Evolutionary conservation across 1,284 basidiomycete genomes (phyloP).

Genomic region (Cutaneotrichosporon sp.): DNA sequence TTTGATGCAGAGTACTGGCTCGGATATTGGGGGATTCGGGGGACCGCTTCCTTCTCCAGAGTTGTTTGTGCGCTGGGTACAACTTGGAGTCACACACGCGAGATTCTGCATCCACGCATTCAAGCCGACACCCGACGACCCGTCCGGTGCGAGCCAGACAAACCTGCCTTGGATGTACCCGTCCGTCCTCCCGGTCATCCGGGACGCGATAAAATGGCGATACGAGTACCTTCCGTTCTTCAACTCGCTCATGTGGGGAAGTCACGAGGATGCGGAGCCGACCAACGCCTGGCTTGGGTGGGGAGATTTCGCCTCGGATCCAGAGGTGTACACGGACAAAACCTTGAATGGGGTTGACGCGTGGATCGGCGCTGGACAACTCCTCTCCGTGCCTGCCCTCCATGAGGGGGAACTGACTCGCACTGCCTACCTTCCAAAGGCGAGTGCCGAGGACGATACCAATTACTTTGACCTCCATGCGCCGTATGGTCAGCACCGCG

Average conservation of each 20-base stretch:
- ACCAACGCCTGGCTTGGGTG: conserved; percentile 54
- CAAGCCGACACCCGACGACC: conserved; percentile 53
- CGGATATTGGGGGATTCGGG: conserved; percentile 55
- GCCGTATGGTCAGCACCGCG: conserved; percentile 31
- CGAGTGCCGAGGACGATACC: conserved; percentile 29
- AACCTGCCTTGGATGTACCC: conserved; percentile 57
- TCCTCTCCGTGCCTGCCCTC: conserved; percentile 51
- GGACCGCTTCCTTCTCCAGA: conserved; percentile 53
- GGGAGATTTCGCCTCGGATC: conserved; percentile 52
- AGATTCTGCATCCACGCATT: conserved; percentile 54
- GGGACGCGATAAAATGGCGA: conserved; percentile 52
- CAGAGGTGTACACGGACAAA: conserved; percentile 46
- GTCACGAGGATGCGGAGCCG: conserved; percentile 48
- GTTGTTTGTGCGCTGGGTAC: conserved; percentile 55
- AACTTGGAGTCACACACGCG: conserved; percentile 51
- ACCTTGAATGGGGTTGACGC: conserved; percentile 54
- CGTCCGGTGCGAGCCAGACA: conserved; percentile 46
- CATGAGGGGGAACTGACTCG: conserved; percentile 45
- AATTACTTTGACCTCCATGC: conserved; percentile 44
- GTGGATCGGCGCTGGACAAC: conserved; percentile 53
- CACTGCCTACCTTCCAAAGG: conserved; percentile 52
- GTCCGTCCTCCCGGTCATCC: conserved; percentile 50
- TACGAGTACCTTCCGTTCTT: conserved; percentile 52
- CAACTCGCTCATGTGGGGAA: conserved; percentile 54
- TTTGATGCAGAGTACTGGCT: conserved; percentile 45